phyloP scores from a whole-genome alignment of 345 rosid species.

The Eucalyptus regnans region DNA sequence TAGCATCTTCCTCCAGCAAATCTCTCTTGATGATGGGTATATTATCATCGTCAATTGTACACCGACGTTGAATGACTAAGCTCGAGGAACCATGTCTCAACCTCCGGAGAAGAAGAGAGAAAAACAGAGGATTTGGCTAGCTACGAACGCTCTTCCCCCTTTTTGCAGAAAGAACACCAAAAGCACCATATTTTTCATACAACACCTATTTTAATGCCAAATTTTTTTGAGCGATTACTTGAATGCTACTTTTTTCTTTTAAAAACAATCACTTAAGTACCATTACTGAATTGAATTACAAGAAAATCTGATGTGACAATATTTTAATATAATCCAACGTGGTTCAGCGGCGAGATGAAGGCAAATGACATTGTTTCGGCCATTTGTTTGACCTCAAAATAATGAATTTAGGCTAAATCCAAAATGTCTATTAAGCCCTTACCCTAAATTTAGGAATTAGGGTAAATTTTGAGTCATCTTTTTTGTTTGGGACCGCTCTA shows the following conservation, averaged over 20 bases:
- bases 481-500: background rate
- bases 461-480: background rate
- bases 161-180: fast-evolving
- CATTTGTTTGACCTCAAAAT: background rate
- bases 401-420: background rate
- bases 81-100: background rate
- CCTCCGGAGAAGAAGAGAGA: background rate
- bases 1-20: background rate
- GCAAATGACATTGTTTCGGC: background rate
- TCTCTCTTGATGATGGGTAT: background rate
- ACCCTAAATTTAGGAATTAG: background rate
- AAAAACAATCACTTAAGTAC: background rate
- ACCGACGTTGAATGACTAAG: background rate
- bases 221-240: background rate
- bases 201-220: background rate
- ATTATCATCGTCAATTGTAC: background rate
- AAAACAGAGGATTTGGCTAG: background rate
- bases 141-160: background rate
- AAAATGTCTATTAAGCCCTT: background rate
- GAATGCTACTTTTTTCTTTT: background rate
- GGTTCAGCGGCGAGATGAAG: background rate
- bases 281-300: fast-evolving
- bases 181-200: background rate
- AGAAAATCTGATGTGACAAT: background rate
- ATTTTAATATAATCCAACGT: background rate